Percentiles rank a stretch among this genome's conserved stretches.
These are phyloP conservation scores for Pouteria glomerata DNA, from an alignment of 148 eudicot genomes.

Conservation along the genomic window DNA sequence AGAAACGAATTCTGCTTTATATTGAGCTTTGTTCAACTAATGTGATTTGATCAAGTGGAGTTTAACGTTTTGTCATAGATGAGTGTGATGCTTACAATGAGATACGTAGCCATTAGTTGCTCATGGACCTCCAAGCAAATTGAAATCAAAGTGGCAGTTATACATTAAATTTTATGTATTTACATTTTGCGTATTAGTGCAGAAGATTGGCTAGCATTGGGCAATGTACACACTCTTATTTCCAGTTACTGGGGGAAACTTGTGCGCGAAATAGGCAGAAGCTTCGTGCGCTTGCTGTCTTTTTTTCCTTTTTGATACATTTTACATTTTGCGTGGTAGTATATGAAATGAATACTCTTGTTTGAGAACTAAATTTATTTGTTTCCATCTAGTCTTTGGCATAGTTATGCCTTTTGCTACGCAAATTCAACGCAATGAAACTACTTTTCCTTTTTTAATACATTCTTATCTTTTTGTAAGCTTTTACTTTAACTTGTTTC, in stretches of 20 bases:
- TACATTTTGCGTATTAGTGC: not conserved
- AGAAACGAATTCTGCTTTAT: not conserved
- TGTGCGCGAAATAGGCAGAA: no score
- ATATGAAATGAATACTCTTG: not conserved
- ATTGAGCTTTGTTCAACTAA: not conserved
- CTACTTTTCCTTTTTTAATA: not conserved
- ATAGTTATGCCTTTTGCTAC: not conserved
- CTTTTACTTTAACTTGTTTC: not conserved
- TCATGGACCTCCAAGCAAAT: no score
- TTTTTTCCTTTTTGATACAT: no score
- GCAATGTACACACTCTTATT: no score
- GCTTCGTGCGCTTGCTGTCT: no score
- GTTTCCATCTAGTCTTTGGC: not conserved
- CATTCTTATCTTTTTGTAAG: not conserved
- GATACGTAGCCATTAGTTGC: not conserved
- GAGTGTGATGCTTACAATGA: not conserved
- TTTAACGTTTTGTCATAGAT: not conserved
- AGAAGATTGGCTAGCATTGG: no score
- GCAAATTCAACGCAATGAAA: not conserved
- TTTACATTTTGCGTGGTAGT: not conserved
- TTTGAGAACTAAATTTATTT: not conserved
- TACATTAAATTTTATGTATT: not conserved
- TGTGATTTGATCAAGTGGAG: not conserved
- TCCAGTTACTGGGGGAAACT: no score
- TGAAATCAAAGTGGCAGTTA: not conserved